These are phyloP conservation scores for Microthlaspi erraticum DNA, from an alignment of 345 rosid species.

Conservation along the genomic window DNA sequence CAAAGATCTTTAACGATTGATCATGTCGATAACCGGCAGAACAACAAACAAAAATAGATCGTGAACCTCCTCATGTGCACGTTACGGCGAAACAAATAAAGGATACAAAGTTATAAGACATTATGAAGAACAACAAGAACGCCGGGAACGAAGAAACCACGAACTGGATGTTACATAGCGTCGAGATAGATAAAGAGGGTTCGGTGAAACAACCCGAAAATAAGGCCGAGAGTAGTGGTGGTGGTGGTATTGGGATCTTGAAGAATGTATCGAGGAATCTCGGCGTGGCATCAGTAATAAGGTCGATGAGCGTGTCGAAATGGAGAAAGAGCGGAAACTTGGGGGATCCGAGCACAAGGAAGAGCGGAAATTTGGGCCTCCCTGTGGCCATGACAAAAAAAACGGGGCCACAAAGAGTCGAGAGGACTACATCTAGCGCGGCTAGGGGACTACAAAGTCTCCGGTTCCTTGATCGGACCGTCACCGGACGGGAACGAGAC, in stretches of 20 bases:
- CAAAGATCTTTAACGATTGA: conserved; percentile 4
- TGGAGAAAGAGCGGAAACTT: conserved; percentile 47
- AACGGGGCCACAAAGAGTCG: conserved; percentile 36
- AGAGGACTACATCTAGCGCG: conserved; percentile 64
- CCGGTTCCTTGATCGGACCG: conserved; percentile 77
- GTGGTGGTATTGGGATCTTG: conserved; percentile 24
- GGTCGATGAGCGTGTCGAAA: conserved; percentile 49
- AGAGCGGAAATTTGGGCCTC: conserved; percentile 41
- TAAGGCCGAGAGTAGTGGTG: conserved; percentile 21
- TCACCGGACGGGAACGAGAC: conserved; percentile 72
- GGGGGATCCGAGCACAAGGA: conserved; percentile 5
- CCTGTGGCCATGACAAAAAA: conserved; percentile 10
- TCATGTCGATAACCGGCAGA: neutral
- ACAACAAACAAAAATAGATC: conserved; percentile 7
- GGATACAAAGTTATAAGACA: conserved; percentile 16
- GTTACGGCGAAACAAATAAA: neutral
- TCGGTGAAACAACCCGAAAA: conserved; percentile 41
- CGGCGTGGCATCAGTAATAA: conserved; percentile 43
- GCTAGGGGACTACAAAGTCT: conserved; percentile 76
- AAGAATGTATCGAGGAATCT: conserved; percentile 38
- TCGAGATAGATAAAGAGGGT: conserved; percentile 51
- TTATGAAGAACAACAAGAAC: conserved; percentile 36
- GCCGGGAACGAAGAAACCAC: conserved; percentile 40
- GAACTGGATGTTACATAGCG: conserved; percentile 60
- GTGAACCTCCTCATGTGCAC: conserved; percentile 7